phyloP scores from a whole-genome alignment of 805 yeast genomes.

The Kluyveromyces wickerhamii region DNA sequence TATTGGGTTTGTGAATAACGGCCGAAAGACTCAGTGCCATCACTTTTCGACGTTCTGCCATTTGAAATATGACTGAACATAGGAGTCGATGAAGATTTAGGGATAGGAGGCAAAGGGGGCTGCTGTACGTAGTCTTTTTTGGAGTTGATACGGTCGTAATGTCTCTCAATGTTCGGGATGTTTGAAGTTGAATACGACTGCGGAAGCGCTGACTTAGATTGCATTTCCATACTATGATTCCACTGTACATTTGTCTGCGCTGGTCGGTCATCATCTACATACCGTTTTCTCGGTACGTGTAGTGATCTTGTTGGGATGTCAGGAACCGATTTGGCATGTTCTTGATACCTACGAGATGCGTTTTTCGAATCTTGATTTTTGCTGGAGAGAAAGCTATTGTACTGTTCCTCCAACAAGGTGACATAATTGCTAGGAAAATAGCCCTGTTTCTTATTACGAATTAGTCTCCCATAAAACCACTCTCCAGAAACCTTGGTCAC shows the following conservation, averaged over 20 bases:
- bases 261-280: slow-evolving; percentile 1
- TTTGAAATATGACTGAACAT: background rate
- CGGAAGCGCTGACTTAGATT: background rate
- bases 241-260: background rate
- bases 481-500: slow-evolving; percentile 80
- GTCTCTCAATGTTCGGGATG: background rate
- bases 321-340: background rate
- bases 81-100: slow-evolving; percentile 4
- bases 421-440: slow-evolving; percentile 86
- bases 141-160: no score
- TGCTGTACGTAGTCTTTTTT: background rate
- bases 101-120: slow-evolving; percentile 5
- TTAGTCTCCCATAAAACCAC: slow-evolving; percentile 83
- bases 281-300: background rate
- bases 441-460: slow-evolving; percentile 73
- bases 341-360: background rate
- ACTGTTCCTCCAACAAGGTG: slow-evolving; percentile 39
- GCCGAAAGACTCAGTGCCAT: background rate
- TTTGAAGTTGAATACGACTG: slow-evolving; percentile 7
- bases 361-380: background rate
- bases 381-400: slow-evolving; percentile 5
- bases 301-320: background rate
- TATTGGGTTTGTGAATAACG: slow-evolving; percentile 37
- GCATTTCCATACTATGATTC: background rate
- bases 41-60: background rate